phyloP scores from a whole-genome alignment of 805 yeast genomes.

The Starmerella apicola region DNA sequence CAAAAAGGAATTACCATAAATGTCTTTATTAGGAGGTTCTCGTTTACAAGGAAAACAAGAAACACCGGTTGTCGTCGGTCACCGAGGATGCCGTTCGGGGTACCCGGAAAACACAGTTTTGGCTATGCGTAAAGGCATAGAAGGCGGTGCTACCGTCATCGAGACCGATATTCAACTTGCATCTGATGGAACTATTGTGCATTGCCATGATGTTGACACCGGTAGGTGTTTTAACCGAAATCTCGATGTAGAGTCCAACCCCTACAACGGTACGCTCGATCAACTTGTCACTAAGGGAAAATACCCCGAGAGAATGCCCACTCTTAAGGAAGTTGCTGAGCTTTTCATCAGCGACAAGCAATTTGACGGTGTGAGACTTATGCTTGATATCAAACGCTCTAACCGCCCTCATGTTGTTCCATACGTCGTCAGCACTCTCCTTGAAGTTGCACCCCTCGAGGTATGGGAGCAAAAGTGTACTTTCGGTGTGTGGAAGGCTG shows the following conservation, averaged over 20 bases:
- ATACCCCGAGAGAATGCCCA: slow-evolving; percentile 31
- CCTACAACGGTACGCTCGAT: slow-evolving; percentile 29
- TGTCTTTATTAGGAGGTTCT: slow-evolving; percentile 17
- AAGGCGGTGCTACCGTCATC: slow-evolving; percentile 35
- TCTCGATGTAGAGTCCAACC: slow-evolving; percentile 30
- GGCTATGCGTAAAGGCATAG: slow-evolving; percentile 38
- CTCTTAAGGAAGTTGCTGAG: slow-evolving; percentile 31
- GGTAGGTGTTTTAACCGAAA: slow-evolving; percentile 38
- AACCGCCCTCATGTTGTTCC: slow-evolving; percentile 35
- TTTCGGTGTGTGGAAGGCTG: slow-evolving; percentile 43
- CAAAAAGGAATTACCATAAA: slow-evolving; percentile 1
- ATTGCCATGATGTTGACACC: slow-evolving; percentile 42
- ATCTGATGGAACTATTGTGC: slow-evolving; percentile 40
- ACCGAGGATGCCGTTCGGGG: slow-evolving; percentile 28
- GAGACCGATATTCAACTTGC: slow-evolving; percentile 49
- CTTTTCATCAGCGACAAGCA: slow-evolving; percentile 31
- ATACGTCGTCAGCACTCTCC: slow-evolving; percentile 30
- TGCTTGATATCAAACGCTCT: slow-evolving; percentile 42
- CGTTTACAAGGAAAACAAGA: slow-evolving; percentile 16
- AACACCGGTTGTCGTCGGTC: slow-evolving; percentile 25
- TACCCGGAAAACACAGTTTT: slow-evolving; percentile 37
- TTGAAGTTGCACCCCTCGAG: slow-evolving; percentile 29
- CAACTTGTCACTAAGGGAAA: slow-evolving; percentile 28
- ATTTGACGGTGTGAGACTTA: slow-evolving; percentile 27
- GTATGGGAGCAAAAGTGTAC: slow-evolving; percentile 38